phyloP scores from a whole-genome alignment of 768 basidiomycete species.

The Lactifluus rugatus region DNA sequence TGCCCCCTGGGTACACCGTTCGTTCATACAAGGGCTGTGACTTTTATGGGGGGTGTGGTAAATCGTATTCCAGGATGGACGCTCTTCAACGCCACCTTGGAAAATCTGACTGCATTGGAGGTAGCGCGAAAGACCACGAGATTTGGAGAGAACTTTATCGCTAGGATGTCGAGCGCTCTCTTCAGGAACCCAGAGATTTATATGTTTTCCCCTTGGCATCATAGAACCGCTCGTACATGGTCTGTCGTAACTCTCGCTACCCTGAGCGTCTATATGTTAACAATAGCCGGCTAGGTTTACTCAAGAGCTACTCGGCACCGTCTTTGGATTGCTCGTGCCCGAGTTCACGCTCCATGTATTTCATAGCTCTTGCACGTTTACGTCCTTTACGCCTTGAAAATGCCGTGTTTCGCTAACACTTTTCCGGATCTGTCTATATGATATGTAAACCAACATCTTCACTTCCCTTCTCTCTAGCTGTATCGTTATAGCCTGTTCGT shows the following conservation, averaged over 20 bases:
- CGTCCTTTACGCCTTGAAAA: not conserved
- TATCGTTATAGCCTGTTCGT: not conserved
- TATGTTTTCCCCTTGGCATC: not conserved
- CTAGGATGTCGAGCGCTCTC: not conserved
- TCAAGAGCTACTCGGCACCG: too few species aligned
- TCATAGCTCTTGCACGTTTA: not conserved
- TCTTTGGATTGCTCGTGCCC: not conserved
- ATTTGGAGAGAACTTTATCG: conserved; percentile 7
- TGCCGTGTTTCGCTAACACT: not conserved
- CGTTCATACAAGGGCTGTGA: not conserved
- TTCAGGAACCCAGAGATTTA: not conserved
- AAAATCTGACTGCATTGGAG: not conserved
- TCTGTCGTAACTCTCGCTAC: not conserved
- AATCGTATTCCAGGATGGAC: conserved; percentile 9
- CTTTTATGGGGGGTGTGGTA: conserved; percentile 12
- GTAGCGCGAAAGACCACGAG: conserved; percentile 2
- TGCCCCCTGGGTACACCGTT: not conserved
- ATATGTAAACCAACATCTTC: not conserved
- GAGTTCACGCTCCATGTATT: not conserved
- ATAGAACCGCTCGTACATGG: not conserved
- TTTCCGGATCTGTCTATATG: not conserved
- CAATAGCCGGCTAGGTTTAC: too few species aligned
- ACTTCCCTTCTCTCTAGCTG: not conserved
- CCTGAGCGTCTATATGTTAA: too few species aligned
- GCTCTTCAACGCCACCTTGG: conserved; percentile 9